These are phyloP conservation scores for Eucalyptus cloeziana DNA, from an alignment of 345 rosid species.

Conservation along the genomic window DNA sequence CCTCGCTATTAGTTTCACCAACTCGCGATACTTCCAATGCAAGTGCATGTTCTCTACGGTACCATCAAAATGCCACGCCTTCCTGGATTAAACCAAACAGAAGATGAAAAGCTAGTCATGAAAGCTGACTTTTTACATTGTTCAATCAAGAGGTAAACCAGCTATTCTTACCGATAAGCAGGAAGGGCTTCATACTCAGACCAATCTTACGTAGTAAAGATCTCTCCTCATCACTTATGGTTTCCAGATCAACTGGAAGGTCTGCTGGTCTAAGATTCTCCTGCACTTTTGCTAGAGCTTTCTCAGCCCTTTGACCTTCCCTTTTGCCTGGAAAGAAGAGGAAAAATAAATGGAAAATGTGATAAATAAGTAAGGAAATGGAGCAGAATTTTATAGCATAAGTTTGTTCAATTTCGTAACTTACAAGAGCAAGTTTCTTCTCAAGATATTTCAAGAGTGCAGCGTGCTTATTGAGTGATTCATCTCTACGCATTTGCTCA, in stretches of 20 bases:
- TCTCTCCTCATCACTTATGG: constrained; percentile 76
- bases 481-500: constrained; percentile 53
- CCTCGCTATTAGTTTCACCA: constrained; percentile 71
- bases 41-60: constrained; percentile 89
- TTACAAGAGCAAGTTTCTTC: constrained; percentile 57
- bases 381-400: neutral
- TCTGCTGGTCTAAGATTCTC: constrained; percentile 61
- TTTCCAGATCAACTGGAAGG: constrained; percentile 74
- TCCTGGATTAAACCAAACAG: constrained; percentile 21
- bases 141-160: neutral
- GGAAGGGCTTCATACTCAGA: constrained; percentile 82
- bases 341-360: neutral
- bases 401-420: constrained; percentile 1
- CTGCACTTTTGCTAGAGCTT: constrained; percentile 62
- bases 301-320: constrained; percentile 57
- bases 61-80: constrained; percentile 70
- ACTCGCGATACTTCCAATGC: constrained; percentile 87
- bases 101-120: neutral
- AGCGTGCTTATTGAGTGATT: constrained; percentile 34
- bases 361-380: neutral
- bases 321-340: constrained; percentile 43
- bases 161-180: constrained; percentile 57
- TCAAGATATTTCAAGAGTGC: constrained; percentile 49
- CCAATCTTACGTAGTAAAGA: constrained; percentile 76
- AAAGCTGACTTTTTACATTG: neutral